These are phyloP conservation scores for Elsinoe batatas DNA, from an alignment of 2,329 filamentous ascomycete genomes.

Conservation along the genomic window DNA sequence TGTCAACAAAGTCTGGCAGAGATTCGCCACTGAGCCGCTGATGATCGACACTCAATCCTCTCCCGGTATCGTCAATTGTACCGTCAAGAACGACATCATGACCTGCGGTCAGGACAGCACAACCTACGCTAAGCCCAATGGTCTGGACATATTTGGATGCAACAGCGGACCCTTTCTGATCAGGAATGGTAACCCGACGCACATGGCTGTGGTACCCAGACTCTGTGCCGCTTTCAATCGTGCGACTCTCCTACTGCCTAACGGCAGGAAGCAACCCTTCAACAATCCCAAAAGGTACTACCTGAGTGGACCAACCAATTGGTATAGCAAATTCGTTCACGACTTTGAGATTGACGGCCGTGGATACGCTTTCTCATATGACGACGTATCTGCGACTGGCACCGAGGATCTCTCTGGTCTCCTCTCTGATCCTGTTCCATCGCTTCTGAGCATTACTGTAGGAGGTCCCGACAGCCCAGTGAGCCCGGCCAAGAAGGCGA, in stretches of 20 bases:
- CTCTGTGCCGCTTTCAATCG: slow-evolving; percentile 69
- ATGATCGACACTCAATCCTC: slow-evolving; percentile 56
- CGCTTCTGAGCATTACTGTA: slow-evolving; percentile 37
- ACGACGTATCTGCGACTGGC: slow-evolving; percentile 54
- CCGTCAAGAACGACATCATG: slow-evolving; percentile 33
- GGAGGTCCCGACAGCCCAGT: slow-evolving; percentile 28
- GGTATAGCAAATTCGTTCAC: slow-evolving; percentile 53
- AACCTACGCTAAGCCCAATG: slow-evolving; percentile 48
- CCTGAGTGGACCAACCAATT: slow-evolving; percentile 31
- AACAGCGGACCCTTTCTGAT: slow-evolving; percentile 52
- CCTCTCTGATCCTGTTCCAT: slow-evolving; percentile 34
- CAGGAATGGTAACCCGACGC: slow-evolving; percentile 31
- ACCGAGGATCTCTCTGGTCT: slow-evolving; percentile 45
- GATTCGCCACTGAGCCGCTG: slow-evolving; percentile 38
- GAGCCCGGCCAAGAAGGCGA: not conserved
- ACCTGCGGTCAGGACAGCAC: slow-evolving; percentile 33
- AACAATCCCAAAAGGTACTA: slow-evolving; percentile 36
- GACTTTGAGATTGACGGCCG: slow-evolving; percentile 47
- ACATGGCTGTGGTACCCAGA: slow-evolving; percentile 57
- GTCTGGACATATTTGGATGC: slow-evolving; percentile 58
- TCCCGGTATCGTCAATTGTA: slow-evolving; percentile 44
- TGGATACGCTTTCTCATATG: slow-evolving; percentile 60
- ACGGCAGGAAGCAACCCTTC: slow-evolving; percentile 40
- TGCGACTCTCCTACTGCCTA: slow-evolving; percentile 50
- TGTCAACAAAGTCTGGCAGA: slow-evolving; percentile 42